Evolutionary conservation across 1,284 basidiomycete genomes (phyloP).

Genomic region (Trichosporon faecale): DNA sequence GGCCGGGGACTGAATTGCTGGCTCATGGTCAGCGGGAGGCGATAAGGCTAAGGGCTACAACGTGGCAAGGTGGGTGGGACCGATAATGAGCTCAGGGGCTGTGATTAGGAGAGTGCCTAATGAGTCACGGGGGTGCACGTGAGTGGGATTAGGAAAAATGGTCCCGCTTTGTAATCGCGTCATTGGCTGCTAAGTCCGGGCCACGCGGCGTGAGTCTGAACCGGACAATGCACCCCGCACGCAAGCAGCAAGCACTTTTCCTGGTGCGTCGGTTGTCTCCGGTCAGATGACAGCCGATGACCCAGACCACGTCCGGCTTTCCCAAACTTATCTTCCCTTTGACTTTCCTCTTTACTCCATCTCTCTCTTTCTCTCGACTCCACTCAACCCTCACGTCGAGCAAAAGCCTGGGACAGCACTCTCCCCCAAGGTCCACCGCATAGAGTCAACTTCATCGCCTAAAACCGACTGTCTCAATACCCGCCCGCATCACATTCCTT

Average conservation of each 20-base stretch:
- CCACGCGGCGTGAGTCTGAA: background rate
- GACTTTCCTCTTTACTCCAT: background rate
- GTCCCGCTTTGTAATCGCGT: background rate
- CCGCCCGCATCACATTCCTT: background rate
- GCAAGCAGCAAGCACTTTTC: background rate
- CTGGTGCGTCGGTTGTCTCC: background rate
- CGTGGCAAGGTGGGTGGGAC: conserved; percentile 8
- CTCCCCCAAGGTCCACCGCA: background rate
- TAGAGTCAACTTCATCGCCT: background rate
- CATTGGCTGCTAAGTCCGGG: background rate
- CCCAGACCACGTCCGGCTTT: background rate
- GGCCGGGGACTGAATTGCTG: background rate
- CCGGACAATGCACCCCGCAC: background rate
- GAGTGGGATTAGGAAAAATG: background rate
- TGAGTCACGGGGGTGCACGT: background rate
- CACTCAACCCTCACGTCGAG: background rate
- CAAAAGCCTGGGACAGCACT: background rate
- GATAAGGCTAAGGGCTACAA: background rate
- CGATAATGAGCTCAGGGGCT: background rate
- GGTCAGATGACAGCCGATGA: conserved; percentile 8
- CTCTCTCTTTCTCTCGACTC: background rate
- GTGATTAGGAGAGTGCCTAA: background rate
- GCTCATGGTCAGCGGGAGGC: background rate
- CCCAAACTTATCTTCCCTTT: background rate
- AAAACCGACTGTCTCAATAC: background rate